Percentiles rank a stretch among this genome's conserved stretches.
Evolutionary conservation across 1,139 yeast genomes (phyloP).

Genomic region (Yamadazyma diospyri): DNA sequence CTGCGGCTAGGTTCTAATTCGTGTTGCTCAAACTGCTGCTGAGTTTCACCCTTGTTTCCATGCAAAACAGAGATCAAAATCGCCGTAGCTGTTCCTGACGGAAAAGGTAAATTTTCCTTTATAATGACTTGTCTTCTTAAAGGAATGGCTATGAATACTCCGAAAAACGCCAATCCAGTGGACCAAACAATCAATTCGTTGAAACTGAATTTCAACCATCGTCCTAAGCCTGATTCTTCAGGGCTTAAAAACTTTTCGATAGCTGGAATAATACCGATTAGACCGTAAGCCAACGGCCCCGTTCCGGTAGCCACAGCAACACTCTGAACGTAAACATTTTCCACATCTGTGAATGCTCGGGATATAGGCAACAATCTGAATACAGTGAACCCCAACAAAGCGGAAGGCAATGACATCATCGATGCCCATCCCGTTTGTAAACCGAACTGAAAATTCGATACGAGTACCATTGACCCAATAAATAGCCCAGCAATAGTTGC

Average conservation of each 20-base stretch:
- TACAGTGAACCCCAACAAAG: constrained; percentile 78
- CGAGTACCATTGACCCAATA: constrained; percentile 77
- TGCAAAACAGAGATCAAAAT: constrained; percentile 85
- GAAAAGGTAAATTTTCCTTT: constrained; percentile 82
- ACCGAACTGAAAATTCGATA: constrained; percentile 94
- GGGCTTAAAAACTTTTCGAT: constrained; percentile 79
- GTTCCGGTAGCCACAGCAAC: constrained; percentile 96
- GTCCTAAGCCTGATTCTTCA: constrained; percentile 69
- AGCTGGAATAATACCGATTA: constrained; percentile 96
- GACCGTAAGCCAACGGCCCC: constrained; percentile 92
- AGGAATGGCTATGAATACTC: constrained; percentile 92
- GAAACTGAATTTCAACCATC: constrained; percentile 34
- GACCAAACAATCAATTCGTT: constrained; percentile 75
- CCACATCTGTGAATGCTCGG: constrained; percentile 74
- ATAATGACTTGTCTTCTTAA: constrained; percentile 81
- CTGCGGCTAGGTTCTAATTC: neutral
- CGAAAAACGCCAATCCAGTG: constrained; percentile 82
- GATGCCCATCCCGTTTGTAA: constrained; percentile 98
- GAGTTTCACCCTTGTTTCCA: constrained; percentile 56
- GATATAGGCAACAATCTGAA: constrained; percentile 56
- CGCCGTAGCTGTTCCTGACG: constrained; percentile 96
- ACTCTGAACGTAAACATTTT: constrained; percentile 88
- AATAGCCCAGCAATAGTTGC: constrained; percentile 69
- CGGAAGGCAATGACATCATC: constrained; percentile 98
- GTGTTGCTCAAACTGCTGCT: constrained; percentile 14